phyloP scores from a whole-genome alignment of 2,329 filamentous ascomycete genomes.

The Ceratocystis variospora region DNA sequence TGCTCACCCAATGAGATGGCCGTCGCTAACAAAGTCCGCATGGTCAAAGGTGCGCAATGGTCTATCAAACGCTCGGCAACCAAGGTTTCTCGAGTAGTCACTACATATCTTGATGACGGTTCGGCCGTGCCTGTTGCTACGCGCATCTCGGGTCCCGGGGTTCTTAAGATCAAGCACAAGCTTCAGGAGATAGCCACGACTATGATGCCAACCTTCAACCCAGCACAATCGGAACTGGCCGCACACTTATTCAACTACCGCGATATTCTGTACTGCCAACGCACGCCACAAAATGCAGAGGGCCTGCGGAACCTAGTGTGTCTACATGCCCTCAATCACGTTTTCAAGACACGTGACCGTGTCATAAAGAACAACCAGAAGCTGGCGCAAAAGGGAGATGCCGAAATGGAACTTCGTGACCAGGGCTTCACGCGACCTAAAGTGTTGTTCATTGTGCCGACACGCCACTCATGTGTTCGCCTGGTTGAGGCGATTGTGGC shows the following conservation, averaged over 20 bases:
- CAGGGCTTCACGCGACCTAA: slow-evolving; percentile 95
- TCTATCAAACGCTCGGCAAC: slow-evolving; percentile 33
- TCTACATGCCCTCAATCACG: slow-evolving; percentile 78
- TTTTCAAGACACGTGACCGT: slow-evolving; percentile 84
- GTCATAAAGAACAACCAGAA: slow-evolving; percentile 87
- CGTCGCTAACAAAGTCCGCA: slow-evolving; percentile 40
- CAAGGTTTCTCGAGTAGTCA: slow-evolving; percentile 36
- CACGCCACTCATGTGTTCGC: slow-evolving; percentile 68
- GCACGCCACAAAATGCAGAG: slow-evolving; percentile 54
- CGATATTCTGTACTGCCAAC: slow-evolving; percentile 63
- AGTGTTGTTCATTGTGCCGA: slow-evolving; percentile 78
- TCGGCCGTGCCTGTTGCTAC: slow-evolving; percentile 14
- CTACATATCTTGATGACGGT: slow-evolving; percentile 33
- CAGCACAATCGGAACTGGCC: slow-evolving; percentile 50
- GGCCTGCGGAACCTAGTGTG: slow-evolving; percentile 58
- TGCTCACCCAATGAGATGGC: slow-evolving; percentile 49
- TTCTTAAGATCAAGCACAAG: slow-evolving; percentile 56
- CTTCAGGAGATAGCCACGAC: slow-evolving; percentile 42
- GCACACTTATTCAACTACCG: slow-evolving; percentile 68
- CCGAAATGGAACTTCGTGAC: slow-evolving; percentile 65
- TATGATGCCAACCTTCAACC: slow-evolving; percentile 43
- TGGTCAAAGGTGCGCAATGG: slow-evolving; percentile 39
- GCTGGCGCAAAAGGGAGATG: slow-evolving; percentile 48
- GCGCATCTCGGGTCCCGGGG: slow-evolving; percentile 29
- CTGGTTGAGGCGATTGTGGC: slow-evolving; percentile 64